Base-by-base conservation (phyloP, 345 rosid genomes). In the Leavenworthia alabamica region DNA sequence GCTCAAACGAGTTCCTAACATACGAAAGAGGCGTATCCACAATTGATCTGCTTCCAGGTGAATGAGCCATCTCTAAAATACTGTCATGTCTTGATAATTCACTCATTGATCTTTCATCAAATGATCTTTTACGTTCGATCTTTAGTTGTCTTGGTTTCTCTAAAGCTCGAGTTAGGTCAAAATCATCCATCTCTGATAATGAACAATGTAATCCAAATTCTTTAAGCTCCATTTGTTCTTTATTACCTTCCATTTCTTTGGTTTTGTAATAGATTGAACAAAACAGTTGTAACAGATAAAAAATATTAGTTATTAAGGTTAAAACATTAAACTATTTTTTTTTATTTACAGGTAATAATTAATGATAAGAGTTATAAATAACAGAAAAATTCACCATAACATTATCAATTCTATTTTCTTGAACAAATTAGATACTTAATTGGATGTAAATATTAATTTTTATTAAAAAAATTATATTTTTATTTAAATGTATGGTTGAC, bases 111-210 rank as follows among this genome's bases (percentile, higher is more conserved):
- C 99, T 85, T 81, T 92, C 98, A 16, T 92, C 96, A 56, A 84
- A 92, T 0, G 98, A 92, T 73, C 96, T 85, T 77, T 92, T 74
- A 78, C 99, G 70, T 73, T 92, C 97, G 5, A 89, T 92, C 71
- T 85, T 89, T 51, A 92, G 78, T 17, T 54, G 42, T 79, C 74
- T 83, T 0, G 99, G 99, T 82, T 82, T 87, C 52, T 89, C 90
- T 29, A 87, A 89, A 11, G 89, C 86, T 52, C 91, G 88, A 8
- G 86, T 77, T 16, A 93, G 84, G 71, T 89, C 94, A 5, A 64
- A 81, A 64, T 93, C 99, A 20, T 81, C 84, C 81, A 81, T 78
- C 11, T 87, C 97, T 0, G 85, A 71, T 60, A 87, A 74, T 0
- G 96, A 85, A 75, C 87, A 87, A 23, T 81, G 79, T 3, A 96